phyloP scores from a whole-genome alignment of 2,329 filamentous ascomycete genomes.

The Nigrospora sphaerica region DNA sequence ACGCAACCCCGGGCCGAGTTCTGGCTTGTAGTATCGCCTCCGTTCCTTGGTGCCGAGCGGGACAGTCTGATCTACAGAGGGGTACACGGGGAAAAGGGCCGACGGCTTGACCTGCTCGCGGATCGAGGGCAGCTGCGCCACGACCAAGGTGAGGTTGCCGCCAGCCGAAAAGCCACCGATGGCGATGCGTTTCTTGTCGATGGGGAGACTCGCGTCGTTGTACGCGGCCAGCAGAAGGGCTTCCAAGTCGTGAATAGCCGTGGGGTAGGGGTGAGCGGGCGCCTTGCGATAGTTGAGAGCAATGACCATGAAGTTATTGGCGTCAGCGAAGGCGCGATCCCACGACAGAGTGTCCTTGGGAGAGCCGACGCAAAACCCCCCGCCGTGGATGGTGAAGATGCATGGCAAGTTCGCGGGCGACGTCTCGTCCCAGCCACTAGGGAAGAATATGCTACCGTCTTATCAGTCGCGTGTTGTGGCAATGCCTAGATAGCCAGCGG shows the following conservation, averaged over 20 bases:
- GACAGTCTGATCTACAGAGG: conserved; percentile 32
- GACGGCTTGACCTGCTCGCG: conserved; percentile 21
- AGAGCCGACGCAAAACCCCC: conserved; percentile 31
- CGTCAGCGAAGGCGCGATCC: conserved; percentile 28
- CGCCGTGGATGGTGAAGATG: conserved; percentile 36
- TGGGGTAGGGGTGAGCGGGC: conserved; percentile 31
- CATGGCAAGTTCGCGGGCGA: conserved; percentile 23
- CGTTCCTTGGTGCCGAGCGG: conserved; percentile 17
- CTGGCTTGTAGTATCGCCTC: conserved; percentile 27
- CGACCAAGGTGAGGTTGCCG: conserved; percentile 31
- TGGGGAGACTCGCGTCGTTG: conserved; percentile 29
- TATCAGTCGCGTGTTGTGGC: not conserved
- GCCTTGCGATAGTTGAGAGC: conserved; percentile 35
- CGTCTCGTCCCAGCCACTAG: conserved; percentile 18
- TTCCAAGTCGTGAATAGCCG: conserved; percentile 29
- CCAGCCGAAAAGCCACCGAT: conserved; percentile 39
- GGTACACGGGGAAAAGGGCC: conserved; percentile 28
- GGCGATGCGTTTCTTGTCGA: conserved; percentile 29
- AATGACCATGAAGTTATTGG: conserved; percentile 32
- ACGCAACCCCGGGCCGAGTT: conserved; percentile 17
- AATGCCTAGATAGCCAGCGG: too few relatives aligned
- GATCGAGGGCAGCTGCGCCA: conserved; percentile 28
- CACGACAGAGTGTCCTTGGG: conserved; percentile 30
- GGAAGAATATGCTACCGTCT: conserved; percentile 24
- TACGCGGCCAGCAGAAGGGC: conserved; percentile 29